phyloP scores from a whole-genome alignment of 2,329 filamentous ascomycete species.

The Ceratocystis colombiana region DNA sequence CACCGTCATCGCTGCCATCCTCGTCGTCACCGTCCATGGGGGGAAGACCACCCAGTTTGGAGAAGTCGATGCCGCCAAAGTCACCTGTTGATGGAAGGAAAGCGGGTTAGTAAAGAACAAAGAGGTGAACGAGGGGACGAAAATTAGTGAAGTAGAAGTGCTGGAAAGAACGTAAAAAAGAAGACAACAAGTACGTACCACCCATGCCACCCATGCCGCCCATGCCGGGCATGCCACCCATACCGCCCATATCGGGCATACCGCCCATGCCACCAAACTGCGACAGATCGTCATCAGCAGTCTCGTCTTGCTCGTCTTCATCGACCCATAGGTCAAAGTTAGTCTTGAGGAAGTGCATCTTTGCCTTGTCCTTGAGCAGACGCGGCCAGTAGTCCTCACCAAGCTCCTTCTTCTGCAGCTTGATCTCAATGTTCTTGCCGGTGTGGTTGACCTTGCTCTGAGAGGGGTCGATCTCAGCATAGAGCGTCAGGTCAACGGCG shows the following conservation, averaged over 20 bases:
- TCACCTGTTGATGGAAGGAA: slow-evolving; percentile 40
- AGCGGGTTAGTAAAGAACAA: neutral
- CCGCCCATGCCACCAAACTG: slow-evolving; percentile 56
- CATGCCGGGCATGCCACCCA: slow-evolving; percentile 37
- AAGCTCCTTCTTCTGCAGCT: slow-evolving; percentile 93
- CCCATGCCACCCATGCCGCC: slow-evolving; percentile 55
- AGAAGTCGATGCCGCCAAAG: slow-evolving; percentile 86
- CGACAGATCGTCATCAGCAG: slow-evolving; percentile 68
- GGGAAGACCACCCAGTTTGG: slow-evolving; percentile 57
- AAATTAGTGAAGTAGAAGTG: too few relatives aligned
- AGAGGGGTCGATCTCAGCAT: slow-evolving; percentile 74
- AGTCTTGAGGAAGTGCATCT: slow-evolving; percentile 92
- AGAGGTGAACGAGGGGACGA: neutral
- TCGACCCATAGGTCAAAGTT: slow-evolving; percentile 99
- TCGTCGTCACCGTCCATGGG: slow-evolving; percentile 39
- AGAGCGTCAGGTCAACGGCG: slow-evolving; percentile 78
- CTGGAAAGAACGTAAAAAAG: neutral
- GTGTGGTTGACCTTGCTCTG: slow-evolving; percentile 84
- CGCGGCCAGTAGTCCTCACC: slow-evolving; percentile 93
- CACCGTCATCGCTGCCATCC: slow-evolving; percentile 55
- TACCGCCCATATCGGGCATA: slow-evolving; percentile 45
- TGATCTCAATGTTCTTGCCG: slow-evolving; percentile 74
- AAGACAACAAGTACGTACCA: slow-evolving; percentile 32
- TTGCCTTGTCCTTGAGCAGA: slow-evolving; percentile 80
- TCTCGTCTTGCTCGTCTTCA: slow-evolving; percentile 95